These are phyloP conservation scores for Eucalyptus tenuipes DNA, from an alignment of 345 rosid species.

Conservation along the genomic window DNA sequence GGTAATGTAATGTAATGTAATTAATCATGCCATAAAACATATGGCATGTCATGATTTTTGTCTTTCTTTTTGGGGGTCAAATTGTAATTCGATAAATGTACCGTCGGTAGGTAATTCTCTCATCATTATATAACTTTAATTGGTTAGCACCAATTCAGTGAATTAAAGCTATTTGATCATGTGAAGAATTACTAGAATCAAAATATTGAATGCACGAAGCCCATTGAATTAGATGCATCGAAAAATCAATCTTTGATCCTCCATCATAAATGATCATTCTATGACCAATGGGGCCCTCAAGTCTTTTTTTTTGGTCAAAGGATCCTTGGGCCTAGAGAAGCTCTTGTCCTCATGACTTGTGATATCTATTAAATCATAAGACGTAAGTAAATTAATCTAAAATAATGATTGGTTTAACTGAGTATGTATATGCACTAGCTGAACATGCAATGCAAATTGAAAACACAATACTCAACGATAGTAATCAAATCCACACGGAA, in stretches of 20 bases:
- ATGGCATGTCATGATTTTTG: not conserved
- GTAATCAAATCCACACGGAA: not conserved
- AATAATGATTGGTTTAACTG: not conserved
- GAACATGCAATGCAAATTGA: conserved; percentile 31
- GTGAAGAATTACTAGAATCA: not conserved
- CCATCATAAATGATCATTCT: not conserved
- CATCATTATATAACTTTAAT: not conserved
- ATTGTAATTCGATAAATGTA: too few species aligned
- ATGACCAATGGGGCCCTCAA: not conserved
- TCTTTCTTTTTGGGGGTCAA: not conserved
- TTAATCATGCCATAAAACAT: not conserved
- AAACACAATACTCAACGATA: conserved; percentile 44
- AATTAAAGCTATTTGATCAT: not conserved
- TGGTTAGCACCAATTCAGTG: not conserved
- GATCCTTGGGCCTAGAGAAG: not conserved
- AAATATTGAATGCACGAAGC: not conserved
- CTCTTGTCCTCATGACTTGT: not conserved
- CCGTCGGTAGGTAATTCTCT: rapidly evolving
- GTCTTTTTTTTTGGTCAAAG: not conserved
- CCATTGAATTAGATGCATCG: not conserved
- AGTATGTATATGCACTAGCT: not conserved
- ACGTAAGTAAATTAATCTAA: not conserved
- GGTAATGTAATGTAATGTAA: not conserved
- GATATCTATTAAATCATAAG: not conserved
- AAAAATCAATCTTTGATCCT: not conserved